phyloP scores from a whole-genome alignment of 2,329 filamentous ascomycete species.

The Colletotrichum destructivum region DNA sequence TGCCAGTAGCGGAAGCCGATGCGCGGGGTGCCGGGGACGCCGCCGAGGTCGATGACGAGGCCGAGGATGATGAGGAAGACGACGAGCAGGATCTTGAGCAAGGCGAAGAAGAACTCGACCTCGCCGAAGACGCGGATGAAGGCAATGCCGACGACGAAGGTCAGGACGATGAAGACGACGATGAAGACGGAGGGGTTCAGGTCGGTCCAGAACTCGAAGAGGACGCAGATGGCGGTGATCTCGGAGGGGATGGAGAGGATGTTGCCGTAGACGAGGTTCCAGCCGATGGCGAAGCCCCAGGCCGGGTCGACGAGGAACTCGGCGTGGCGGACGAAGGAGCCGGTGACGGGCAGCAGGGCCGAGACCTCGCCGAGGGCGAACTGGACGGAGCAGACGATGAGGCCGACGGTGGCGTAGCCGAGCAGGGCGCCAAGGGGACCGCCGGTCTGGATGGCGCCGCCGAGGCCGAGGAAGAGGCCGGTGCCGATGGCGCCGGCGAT shows the following conservation, averaged over 20 bases:
- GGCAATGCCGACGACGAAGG: conserved; percentile 43
- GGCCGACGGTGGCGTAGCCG: conserved; percentile 69
- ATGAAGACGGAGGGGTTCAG: conserved; percentile 45
- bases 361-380: conserved; percentile 73
- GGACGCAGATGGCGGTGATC: conserved; percentile 45
- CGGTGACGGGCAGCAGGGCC: conserved; percentile 74
- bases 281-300: conserved; percentile 69
- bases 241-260: conserved; percentile 57
- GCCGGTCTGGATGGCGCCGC: conserved; percentile 66
- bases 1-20: conserved; percentile 45
- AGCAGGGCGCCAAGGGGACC: conserved; percentile 64
- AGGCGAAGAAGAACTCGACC: conserved; percentile 70
- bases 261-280: conserved; percentile 71
- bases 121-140: conserved; percentile 62
- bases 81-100: conserved; percentile 69
- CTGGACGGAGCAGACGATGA: conserved; percentile 71
- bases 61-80: conserved; percentile 75
- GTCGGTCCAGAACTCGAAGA: conserved; percentile 47
- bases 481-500: conserved; percentile 75
- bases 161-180: conserved; percentile 44
- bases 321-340: conserved; percentile 73
- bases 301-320: conserved; percentile 75
- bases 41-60: conserved; percentile 57
- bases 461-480: conserved; percentile 73
- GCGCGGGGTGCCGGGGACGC: conserved; percentile 45